phyloP scores from a whole-genome alignment of 1,284 basidiomycete genomes.

The Cryptococcus hybrid region DNA sequence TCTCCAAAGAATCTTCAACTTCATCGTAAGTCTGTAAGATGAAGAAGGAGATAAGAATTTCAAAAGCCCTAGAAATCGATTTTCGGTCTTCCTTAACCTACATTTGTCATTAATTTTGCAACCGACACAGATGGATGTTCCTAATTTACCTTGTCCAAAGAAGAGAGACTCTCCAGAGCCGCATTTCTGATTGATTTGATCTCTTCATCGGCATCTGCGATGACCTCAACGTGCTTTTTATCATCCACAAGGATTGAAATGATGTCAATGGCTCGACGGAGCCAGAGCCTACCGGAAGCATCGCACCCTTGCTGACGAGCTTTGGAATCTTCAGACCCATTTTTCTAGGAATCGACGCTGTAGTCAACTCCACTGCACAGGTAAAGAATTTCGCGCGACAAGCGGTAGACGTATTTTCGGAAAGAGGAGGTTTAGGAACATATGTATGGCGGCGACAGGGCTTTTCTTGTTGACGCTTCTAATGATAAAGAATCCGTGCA shows the following conservation, averaged over 20 bases:
- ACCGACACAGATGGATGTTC: neutral
- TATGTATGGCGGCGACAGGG: slow-evolving; percentile 58
- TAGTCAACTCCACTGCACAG: slow-evolving; percentile 72
- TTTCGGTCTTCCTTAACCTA: slow-evolving; percentile 50
- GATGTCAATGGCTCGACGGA: slow-evolving; percentile 64
- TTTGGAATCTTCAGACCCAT: slow-evolving; percentile 49
- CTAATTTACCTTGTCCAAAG: neutral
- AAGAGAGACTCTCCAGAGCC: slow-evolving; percentile 53
- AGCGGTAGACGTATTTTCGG: slow-evolving; percentile 64
- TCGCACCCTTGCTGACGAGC: slow-evolving; percentile 62
- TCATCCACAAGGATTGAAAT: slow-evolving; percentile 64
- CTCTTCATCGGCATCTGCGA: slow-evolving; percentile 62
- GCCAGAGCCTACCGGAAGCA: slow-evolving; percentile 75
- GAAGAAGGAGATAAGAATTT: slow-evolving; percentile 67
- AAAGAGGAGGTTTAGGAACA: slow-evolving; percentile 66
- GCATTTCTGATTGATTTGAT: slow-evolving; percentile 55
- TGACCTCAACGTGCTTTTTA: slow-evolving; percentile 63
- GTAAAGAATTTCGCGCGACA: slow-evolving; percentile 71
- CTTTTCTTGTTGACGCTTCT: slow-evolving; percentile 72
- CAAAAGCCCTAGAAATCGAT: slow-evolving; percentile 60
- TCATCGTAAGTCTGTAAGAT: slow-evolving; percentile 70
- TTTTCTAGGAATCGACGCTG: slow-evolving; percentile 58
- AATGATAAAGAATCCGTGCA: slow-evolving; percentile 75
- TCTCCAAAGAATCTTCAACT: slow-evolving; percentile 57
- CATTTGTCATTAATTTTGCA: neutral